Evolutionary conservation across 805 yeast species (phyloP), one percentile per base, ranked within the genome.

Genomic region (Blastobotrys attinorum): DNA sequence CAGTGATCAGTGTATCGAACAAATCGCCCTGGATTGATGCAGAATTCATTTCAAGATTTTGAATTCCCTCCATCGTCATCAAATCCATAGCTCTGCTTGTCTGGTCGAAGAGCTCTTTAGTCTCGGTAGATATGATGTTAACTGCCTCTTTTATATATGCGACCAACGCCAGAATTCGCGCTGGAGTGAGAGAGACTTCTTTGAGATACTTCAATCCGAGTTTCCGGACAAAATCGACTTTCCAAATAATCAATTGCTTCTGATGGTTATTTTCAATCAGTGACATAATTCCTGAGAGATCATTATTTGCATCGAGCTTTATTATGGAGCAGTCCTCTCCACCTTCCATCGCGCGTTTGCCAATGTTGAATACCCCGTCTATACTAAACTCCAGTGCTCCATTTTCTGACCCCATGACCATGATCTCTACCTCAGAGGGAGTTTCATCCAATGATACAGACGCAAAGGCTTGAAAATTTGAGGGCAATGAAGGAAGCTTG

Each of bases 1-100:
- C 76, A 0, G 82, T 75, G 5, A 76, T 49, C 7, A 76, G 57
- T 20, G 71, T 54, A 39, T 73, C 75, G 39, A 65, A 67, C 4
- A 76, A 57, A 42, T 46, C 46, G 2, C 58, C 55, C 42, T 65
- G 67, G 15, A 54, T 60, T 22, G 31, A 15, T 5, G 23, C 16
- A 4, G 39, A 10, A 5, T 13, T 13, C n/a, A n/a, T n/a, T n/a
- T n/a, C n/a, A n/a, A n/a, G n/a, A n/a, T n/a, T n/a, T n/a, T n/a
- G n/a, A n/a, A n/a, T n/a, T n/a, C n/a, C n/a, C n/a, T n/a, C n/a
- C n/a, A n/a, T n/a, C n/a, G n/a, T n/a, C n/a, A n/a, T n/a, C n/a
- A n/a, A n/a, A n/a, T n/a, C n/a, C n/a, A n/a, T n/a, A n/a, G n/a
- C n/a, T n/a, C n/a, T n/a, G 4, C 16, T 13, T n/a, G 39, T 22